Conservation (phyloP, 306 rosid genomes). For the Castanea sativa region DNA sequence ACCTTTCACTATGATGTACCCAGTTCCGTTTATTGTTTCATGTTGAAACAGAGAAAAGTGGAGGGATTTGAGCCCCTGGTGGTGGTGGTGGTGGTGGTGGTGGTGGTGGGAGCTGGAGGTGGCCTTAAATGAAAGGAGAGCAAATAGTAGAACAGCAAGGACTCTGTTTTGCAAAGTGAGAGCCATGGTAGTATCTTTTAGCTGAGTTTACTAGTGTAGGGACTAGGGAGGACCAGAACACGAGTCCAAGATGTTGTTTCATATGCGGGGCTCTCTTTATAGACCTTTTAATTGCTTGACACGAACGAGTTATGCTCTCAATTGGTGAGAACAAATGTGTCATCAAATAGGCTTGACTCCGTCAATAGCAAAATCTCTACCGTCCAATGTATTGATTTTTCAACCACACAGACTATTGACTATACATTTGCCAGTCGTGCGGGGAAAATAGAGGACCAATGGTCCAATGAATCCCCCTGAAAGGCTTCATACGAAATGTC, state of each 20-base stretch:
- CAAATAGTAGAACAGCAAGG: conserved; percentile 11
- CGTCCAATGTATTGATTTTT: neutral
- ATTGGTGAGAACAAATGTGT: neutral
- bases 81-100: conserved; percentile 27
- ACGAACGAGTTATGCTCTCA: neutral
- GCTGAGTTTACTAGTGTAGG: neutral
- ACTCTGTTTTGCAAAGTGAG: neutral
- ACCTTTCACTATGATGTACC: conserved; percentile 55
- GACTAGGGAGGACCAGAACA: too few species aligned
- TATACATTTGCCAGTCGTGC: too few species aligned
- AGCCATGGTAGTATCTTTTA: conserved; percentile 13
- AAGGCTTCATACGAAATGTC: neutral
- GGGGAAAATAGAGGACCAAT: too few species aligned
- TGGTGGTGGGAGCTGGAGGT: conserved; percentile 12
- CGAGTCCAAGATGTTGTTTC: neutral
- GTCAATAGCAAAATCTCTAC: neutral
- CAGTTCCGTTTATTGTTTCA: conserved; percentile 71
- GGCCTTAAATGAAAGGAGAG: conserved; percentile 17
- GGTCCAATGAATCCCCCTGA: too few species aligned
- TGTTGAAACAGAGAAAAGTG: conserved; percentile 71
- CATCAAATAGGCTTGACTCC: neutral
- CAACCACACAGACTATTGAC: too few species aligned
- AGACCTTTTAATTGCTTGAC: neutral
- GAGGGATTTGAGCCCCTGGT: conserved; percentile 43
- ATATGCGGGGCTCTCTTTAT: neutral